Base-by-base conservation (phyloP, 1,284 basidiomycete species). In the Puccinia hordei region DNA sequence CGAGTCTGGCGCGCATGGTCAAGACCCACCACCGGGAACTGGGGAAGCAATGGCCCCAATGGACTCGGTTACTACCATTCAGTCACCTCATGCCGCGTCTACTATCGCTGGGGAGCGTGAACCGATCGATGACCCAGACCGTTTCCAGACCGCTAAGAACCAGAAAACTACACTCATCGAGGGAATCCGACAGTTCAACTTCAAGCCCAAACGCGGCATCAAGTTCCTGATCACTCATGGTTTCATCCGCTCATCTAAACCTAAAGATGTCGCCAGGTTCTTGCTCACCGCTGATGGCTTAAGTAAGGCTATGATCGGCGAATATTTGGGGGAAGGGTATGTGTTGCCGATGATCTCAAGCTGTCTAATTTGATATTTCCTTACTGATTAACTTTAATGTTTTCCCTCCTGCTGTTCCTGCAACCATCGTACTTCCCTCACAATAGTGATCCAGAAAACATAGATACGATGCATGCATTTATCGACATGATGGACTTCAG, bases 181-280 rank as follows among this genome's bases (percentile, higher is more conserved):
- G 85, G 98, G 96, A 41, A 93, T 99, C 86, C 94, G 92, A 86
- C 94, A 94, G 86, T 99, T 99, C 88, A 99, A 99, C 87, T 95
- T 92, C 88, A 99, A 98, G 87, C 95, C 97, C 15, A 98, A 97
- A 87, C 89, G 91, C 83, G 97, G 97, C 24, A 90, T 99, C 72
- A 89, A 93, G 87, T 98, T 93, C 85, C 88, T 99, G 75, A 86
- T 95, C 57, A 92, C 97, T 84, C 89, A 92, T 63, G 95, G 94
- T 6, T 96, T 98, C 85, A 95, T 99, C 82, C 87, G 89, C 24
- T 91, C 89, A 82, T 89, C 88, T 24, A 87, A 90, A 19, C 93
- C 97, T 0, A 87, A 89, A 80, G 93, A 95, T 83, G 90, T 99
- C 81, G 96, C 97, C 0, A 87, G 87, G 24, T 99, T 99, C 88